These are phyloP conservation scores for Limtongia smithiae DNA, from an alignment of 805 yeast species.

Conservation along the genomic window DNA sequence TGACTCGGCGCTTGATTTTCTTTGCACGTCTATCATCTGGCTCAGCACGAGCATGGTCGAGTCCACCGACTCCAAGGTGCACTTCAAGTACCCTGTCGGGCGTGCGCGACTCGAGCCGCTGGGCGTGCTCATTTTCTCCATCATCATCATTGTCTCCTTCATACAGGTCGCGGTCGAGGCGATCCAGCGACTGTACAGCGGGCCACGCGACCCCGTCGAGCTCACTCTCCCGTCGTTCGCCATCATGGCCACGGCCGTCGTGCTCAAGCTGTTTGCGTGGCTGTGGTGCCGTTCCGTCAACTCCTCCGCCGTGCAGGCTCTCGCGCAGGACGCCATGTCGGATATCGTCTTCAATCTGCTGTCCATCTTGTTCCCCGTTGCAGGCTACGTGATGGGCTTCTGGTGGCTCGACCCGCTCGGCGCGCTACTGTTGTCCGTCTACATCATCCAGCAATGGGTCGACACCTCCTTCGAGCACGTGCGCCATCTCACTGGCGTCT, in stretches of 20 bases:
- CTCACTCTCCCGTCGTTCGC: conserved; percentile 49
- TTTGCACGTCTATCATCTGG: conserved; percentile 71
- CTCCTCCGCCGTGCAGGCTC: conserved; percentile 69
- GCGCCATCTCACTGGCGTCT: conserved; percentile 58
- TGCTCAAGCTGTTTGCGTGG: conserved; percentile 59
- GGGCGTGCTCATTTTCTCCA: conserved; percentile 70
- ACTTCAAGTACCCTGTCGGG: conserved; percentile 54
- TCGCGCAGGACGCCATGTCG: conserved; percentile 78
- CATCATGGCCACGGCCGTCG: conserved; percentile 63
- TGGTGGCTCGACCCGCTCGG: conserved; percentile 60
- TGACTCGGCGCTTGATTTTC: conserved; percentile 69
- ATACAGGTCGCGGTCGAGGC: conserved; percentile 70
- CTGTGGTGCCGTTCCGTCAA: conserved; percentile 57
- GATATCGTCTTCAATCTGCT: conserved; percentile 64
- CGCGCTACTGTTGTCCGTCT: conserved; percentile 51
- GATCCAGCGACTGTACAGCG: conserved; percentile 44
- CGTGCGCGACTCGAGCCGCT: conserved; percentile 70
- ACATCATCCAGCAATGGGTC: conserved; percentile 54
- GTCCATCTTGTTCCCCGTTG: conserved; percentile 65
- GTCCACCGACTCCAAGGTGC: conserved; percentile 3
- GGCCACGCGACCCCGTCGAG: conserved; percentile 38
- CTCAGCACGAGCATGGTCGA: conserved; percentile 42
- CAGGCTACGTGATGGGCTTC: conserved; percentile 47
- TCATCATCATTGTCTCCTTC: conserved; percentile 67
- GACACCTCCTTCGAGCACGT: conserved; percentile 55